Conservation (phyloP, 2,329 filamentous ascomycete genomes). For the Alternaria arbusti region DNA sequence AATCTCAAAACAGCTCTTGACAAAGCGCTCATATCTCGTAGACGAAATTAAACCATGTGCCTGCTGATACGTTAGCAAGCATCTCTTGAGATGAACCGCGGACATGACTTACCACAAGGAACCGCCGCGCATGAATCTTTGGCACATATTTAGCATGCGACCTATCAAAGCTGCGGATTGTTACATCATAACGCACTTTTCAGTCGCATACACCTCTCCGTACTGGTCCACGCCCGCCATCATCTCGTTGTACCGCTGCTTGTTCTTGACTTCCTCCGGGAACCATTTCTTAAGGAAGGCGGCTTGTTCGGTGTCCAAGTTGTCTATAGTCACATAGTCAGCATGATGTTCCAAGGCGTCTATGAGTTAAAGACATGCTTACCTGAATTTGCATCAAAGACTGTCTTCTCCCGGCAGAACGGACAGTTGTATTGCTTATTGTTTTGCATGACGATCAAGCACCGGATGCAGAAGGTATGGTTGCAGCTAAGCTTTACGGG, state of each 20-base stretch:
- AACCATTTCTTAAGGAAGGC: constrained; percentile 79
- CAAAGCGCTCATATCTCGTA: background rate
- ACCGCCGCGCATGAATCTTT: constrained; percentile 26
- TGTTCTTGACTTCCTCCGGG: constrained; percentile 70
- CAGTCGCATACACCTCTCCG: constrained; percentile 67
- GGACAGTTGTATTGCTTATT: constrained; percentile 73
- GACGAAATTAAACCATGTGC: background rate
- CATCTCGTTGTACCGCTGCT: constrained; percentile 71
- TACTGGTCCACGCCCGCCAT: constrained; percentile 77
- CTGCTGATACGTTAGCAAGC: background rate
- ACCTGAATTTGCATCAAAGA: constrained; percentile 73
- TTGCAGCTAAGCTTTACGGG: constrained; percentile 78
- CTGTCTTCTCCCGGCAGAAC: constrained; percentile 74
- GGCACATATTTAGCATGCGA: background rate
- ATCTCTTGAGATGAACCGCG: background rate
- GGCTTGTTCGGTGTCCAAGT: constrained; percentile 72
- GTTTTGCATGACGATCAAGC: constrained; percentile 79
- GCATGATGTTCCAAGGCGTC: background rate
- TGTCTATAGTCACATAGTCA: constrained; percentile 55
- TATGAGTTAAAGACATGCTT: constrained; percentile 36
- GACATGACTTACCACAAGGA: constrained; percentile 15
- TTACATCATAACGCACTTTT: constrained; percentile 66
- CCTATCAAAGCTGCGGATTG: background rate
- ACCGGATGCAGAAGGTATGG: constrained; percentile 84
- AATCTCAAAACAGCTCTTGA: background rate